These are phyloP conservation scores for Metarhizium robertsii DNA, from an alignment of 2,329 filamentous ascomycete species.

Conservation along the genomic window DNA sequence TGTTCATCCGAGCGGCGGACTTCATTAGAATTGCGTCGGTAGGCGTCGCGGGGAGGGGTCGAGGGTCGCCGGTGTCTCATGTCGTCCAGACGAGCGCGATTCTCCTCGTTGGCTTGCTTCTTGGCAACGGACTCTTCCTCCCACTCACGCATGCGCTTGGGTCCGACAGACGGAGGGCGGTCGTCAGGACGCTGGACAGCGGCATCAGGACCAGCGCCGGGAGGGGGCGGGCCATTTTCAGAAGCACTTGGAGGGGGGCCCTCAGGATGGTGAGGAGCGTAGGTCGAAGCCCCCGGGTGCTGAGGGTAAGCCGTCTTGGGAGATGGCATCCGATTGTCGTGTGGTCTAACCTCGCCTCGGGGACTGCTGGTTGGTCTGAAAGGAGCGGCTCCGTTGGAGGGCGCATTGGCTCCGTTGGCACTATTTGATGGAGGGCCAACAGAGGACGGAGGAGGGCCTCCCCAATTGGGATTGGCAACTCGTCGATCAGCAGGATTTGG, in stretches of 20 bases:
- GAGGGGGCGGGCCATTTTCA: conserved; percentile 35
- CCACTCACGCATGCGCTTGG: conserved; percentile 88
- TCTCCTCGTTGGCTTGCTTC: conserved; percentile 85
- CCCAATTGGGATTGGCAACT: conserved; percentile 51
- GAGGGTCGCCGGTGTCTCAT: conserved; percentile 69
- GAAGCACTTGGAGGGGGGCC: conserved; percentile 47
- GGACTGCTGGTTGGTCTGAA: conserved; percentile 69
- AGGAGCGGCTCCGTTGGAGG: conserved; percentile 51
- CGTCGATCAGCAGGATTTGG: conserved; percentile 44
- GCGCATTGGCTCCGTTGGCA: conserved; percentile 26
- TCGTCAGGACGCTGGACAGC: conserved; percentile 53
- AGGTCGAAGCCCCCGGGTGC: conserved; percentile 45
- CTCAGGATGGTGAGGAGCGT: conserved; percentile 66
- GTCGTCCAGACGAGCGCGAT: conserved; percentile 76
- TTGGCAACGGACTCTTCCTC: conserved; percentile 73
- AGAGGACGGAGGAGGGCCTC: conserved; percentile 39
- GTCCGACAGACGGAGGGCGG: conserved; percentile 67
- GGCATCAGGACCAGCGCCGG: conserved; percentile 49
- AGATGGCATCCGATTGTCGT: conserved; percentile 84
- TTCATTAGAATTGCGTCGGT: conserved; percentile 72
- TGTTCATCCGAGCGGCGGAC: conserved; percentile 55
- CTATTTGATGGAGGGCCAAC: conserved; percentile 28
- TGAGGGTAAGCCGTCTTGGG: conserved; percentile 79
- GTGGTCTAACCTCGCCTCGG: conserved; percentile 71
- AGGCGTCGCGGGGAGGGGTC: conserved; percentile 59